Percentiles rank a stretch among this genome's conserved stretches.
Evolutionary conservation across 768 basidiomycete species (phyloP).

Genomic region (Mycena floridula): DNA sequence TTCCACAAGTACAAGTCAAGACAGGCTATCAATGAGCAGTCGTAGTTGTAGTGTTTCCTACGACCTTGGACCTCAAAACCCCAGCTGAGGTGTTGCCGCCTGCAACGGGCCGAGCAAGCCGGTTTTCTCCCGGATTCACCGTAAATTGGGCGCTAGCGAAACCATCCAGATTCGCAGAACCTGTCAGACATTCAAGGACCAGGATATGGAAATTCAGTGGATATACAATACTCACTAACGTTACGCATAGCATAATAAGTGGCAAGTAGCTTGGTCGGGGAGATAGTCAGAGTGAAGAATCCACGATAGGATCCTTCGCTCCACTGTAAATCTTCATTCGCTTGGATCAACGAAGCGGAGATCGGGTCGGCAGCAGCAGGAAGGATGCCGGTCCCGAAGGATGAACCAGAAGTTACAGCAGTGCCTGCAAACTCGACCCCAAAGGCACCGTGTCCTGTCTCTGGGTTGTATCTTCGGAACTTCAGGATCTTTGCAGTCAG

Average conservation of each 20-base stretch:
- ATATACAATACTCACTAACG: slow-evolving; percentile 27
- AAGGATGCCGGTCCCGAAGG: slow-evolving; percentile 35
- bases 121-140: slow-evolving; percentile 38
- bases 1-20: too few species aligned
- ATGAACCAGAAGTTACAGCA: slow-evolving; percentile 45
- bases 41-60: not conserved
- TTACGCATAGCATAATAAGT: slow-evolving; percentile 51
- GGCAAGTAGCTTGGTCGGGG: slow-evolving; percentile 37
- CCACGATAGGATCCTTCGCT: slow-evolving; percentile 54
- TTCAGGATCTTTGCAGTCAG: not conserved
- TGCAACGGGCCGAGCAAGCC: slow-evolving; percentile 41
- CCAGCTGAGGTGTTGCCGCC: slow-evolving; percentile 40
- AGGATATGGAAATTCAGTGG: not conserved
- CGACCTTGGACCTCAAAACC: slow-evolving; percentile 28
- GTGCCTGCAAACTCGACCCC: slow-evolving; percentile 62
- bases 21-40: not conserved
- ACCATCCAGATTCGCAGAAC: slow-evolving; percentile 35
- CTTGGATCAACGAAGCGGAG: slow-evolving; percentile 28
- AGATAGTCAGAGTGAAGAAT: slow-evolving; percentile 50
- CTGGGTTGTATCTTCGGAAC: slow-evolving; percentile 36
- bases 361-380: slow-evolving; percentile 32
- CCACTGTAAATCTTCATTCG: slow-evolving; percentile 51
- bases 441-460: slow-evolving; percentile 41
- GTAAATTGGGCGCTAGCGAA: slow-evolving; percentile 38
- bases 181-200: slow-evolving; percentile 14